phyloP scores from a whole-genome alignment of 305 asterid genomes.

The Fraxinus xanthoxyloides region DNA sequence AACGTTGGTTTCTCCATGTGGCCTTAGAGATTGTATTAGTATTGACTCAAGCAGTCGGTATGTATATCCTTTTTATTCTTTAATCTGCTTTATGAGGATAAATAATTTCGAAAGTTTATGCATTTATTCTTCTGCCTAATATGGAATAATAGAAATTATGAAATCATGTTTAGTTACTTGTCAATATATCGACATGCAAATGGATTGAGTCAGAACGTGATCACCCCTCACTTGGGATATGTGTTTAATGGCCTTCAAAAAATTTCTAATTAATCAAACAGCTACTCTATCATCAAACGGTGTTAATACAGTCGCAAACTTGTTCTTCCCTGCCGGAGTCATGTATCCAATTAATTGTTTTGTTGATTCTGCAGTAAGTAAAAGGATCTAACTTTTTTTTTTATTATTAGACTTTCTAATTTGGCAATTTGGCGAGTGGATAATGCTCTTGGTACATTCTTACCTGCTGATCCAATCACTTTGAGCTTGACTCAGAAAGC shows the following conservation, averaged over 20 bases:
- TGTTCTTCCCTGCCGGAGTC: conserved; percentile 13
- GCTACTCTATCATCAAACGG: conserved; percentile 8
- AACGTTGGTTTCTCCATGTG: conserved; percentile 80
- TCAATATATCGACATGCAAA: background rate
- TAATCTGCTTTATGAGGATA: background rate
- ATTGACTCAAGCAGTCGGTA: conserved; percentile 55
- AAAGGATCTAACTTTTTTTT: conserved; percentile 11
- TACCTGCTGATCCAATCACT: conserved; percentile 71
- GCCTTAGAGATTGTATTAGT: conserved; percentile 77
- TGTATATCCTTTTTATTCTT: conserved; percentile 24
- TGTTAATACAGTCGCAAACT: conserved; percentile 3
- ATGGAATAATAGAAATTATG: background rate
- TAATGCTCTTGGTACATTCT: conserved; percentile 80
- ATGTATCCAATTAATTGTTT: conserved; percentile 19
- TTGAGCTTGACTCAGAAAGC: conserved; percentile 57
- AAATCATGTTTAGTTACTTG: background rate
- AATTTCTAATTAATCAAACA: conserved; percentile 9
- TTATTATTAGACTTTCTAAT: conserved; percentile 48
- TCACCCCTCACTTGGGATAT: background rate
- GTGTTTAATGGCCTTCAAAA: conserved; percentile 3
- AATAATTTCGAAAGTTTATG: background rate
- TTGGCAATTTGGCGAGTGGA: conserved; percentile 97
- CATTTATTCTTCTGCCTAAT: background rate
- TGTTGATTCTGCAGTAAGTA: background rate
- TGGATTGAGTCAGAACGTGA: background rate